phyloP scores from a whole-genome alignment of 1,139 yeast species.

The Pichia sp. region DNA sequence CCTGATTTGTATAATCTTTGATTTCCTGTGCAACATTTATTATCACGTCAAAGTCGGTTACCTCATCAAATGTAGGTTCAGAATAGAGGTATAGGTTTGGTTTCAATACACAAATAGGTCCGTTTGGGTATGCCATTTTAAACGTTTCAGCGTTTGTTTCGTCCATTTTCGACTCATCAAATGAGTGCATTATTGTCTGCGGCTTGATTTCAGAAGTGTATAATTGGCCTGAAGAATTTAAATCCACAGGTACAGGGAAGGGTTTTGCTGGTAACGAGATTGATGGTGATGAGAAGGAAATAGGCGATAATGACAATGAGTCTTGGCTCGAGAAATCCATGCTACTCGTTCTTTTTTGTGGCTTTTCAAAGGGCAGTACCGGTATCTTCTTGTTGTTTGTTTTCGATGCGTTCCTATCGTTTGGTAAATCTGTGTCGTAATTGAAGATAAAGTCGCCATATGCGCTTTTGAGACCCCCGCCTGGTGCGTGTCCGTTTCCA shows the following conservation, averaged over 20 bases:
- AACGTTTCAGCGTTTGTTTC: slow-evolving; percentile 17
- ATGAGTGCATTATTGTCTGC: slow-evolving; percentile 24
- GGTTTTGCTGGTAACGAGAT: slow-evolving; percentile 9
- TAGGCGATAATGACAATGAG: slow-evolving; percentile 7
- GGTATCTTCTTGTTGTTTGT: slow-evolving; percentile 6
- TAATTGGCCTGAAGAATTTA: background rate
- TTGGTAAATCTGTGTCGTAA: background rate
- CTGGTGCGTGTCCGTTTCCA: background rate
- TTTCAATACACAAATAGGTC: slow-evolving; percentile 68
- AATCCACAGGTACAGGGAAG: background rate
- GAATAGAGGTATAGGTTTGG: slow-evolving; percentile 55
- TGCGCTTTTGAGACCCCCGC: background rate
- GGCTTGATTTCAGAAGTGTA: slow-evolving; percentile 21
- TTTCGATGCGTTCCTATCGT: background rate
- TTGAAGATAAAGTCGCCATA: background rate
- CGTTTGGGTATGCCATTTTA: slow-evolving; percentile 63
- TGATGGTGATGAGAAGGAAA: slow-evolving; percentile 10
- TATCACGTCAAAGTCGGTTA: slow-evolving; percentile 63
- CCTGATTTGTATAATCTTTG: slow-evolving; percentile 32
- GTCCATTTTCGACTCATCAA: slow-evolving; percentile 7
- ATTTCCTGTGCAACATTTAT: slow-evolving; percentile 88
- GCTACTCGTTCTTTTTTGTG: background rate
- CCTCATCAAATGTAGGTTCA: slow-evolving; percentile 52
- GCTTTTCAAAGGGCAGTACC: slow-evolving; percentile 11
- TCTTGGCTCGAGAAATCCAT: background rate